Evolutionary conservation across 2,329 filamentous ascomycete species (phyloP).

Genomic region (Alternaria metachromatica): DNA sequence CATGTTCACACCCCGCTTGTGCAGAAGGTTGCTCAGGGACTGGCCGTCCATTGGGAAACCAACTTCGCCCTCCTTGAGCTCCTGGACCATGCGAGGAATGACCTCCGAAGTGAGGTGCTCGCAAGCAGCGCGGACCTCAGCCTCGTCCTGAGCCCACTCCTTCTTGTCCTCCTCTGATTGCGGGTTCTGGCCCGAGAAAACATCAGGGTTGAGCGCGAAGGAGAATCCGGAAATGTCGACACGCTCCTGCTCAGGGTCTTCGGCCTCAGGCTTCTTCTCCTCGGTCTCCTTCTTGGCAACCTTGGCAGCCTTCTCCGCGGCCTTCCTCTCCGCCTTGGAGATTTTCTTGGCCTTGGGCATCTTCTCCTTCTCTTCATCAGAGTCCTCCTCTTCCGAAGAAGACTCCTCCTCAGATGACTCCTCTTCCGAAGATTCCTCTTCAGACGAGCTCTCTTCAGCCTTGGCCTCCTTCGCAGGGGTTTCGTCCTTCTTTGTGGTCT

Average conservation of each 20-base stretch:
- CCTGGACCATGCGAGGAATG: slow-evolving; percentile 83
- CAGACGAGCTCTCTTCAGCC: slow-evolving; percentile 40
- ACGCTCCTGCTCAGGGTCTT: slow-evolving; percentile 63
- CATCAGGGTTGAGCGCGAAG: slow-evolving; percentile 91
- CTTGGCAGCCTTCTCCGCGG: slow-evolving; percentile 22
- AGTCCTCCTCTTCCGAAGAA: slow-evolving; percentile 66
- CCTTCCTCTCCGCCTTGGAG: slow-evolving; percentile 27
- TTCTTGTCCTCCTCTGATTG: slow-evolving; percentile 90
- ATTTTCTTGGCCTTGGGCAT: slow-evolving; percentile 27
- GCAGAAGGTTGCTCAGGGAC: slow-evolving; percentile 84
- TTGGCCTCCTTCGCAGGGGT: slow-evolving; percentile 46
- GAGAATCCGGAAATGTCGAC: slow-evolving; percentile 88
- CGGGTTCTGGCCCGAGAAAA: slow-evolving; percentile 89
- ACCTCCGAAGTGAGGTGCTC: slow-evolving; percentile 76
- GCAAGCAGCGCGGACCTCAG: slow-evolving; percentile 85
- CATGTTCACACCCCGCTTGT: slow-evolving; percentile 97
- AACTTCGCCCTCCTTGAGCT: slow-evolving; percentile 89
- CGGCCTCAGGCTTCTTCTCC: slow-evolving; percentile 21
- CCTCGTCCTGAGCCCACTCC: slow-evolving; percentile 82
- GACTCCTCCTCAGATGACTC: slow-evolving; percentile 30
- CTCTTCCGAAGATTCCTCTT: slow-evolving; percentile 35
- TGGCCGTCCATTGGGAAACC: slow-evolving; percentile 99
- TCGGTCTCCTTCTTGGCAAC: slow-evolving; percentile 22
- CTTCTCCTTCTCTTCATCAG: slow-evolving; percentile 70
- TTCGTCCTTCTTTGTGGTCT: slow-evolving; percentile 49